Conservation (phyloP, 2,329 filamentous ascomycete species). For the Colletotrichum salicis region DNA sequence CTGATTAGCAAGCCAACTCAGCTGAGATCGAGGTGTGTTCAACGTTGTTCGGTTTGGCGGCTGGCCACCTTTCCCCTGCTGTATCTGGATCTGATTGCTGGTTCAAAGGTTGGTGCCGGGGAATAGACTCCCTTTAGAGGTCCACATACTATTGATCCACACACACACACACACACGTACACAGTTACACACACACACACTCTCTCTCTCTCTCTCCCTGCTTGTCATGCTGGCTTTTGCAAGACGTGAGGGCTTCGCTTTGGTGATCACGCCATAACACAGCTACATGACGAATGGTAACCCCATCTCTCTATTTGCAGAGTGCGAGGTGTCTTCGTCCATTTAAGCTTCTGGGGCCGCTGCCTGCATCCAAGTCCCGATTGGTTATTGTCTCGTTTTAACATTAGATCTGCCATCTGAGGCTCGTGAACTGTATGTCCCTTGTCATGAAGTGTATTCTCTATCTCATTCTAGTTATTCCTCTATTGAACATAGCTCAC, state of each 20-base stretch:
- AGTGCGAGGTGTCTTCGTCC: background rate
- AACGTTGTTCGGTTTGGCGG: background rate
- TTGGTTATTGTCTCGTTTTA: slow-evolving; percentile 4
- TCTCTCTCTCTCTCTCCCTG: no score
- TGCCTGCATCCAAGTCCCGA: slow-evolving; percentile 1
- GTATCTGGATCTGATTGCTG: no score
- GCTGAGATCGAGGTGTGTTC: background rate
- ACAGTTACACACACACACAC: background rate
- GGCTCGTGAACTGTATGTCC: background rate
- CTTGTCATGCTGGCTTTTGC: background rate
- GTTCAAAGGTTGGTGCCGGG: no score
- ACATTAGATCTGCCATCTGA: background rate
- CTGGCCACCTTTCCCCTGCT: background rate
- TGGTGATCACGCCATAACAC: slow-evolving; percentile 5
- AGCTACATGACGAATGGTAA: background rate
- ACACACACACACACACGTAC: background rate
- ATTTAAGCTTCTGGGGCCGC: slow-evolving; percentile 26
- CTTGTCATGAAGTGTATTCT: background rate
- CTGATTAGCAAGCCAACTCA: background rate
- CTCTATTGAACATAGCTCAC: background rate
- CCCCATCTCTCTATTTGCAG: background rate
- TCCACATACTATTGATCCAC: background rate
- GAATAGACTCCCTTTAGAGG: background rate
- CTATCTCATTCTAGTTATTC: background rate
- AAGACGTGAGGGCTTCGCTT: background rate